Evolutionary conservation across 2,329 filamentous ascomycete genomes (phyloP), one percentile per base, ranked within the genome.

Genomic region (Septoria linicola): DNA sequence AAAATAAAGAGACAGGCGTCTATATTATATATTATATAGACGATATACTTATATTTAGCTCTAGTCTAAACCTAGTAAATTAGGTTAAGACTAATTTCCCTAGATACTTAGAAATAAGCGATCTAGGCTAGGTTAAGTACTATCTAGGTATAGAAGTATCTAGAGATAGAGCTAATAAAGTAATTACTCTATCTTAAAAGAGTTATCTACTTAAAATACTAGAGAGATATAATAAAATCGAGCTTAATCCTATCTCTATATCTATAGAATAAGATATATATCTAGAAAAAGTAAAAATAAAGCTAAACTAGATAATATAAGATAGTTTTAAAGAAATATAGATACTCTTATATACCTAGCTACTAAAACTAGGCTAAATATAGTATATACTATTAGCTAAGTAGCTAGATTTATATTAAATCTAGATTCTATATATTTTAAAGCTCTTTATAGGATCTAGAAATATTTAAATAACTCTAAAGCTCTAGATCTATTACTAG

Each of bases 41-140:
- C 14, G 19, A 51, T 41, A 51, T 51, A 19, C 17, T 51, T 20
- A 41, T 52, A 34, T 52, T 52, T 47, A 47, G 49, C 35, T 30
- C 36, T 46, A 52, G 19, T 46, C 23, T 41, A 27, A 27, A 8
- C 17, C 30, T 36, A 46, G 42, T 41, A 36, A 40, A 46, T 39
- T 20, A 41, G 35, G 25, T 52, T 41, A 52, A 46, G 42, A 13
- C 23, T 46, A 46, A 32, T 25, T 7, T 51, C 41, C 45, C 32
- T 40, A 45, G 41, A 45, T 2, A 44, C 19, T 13, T 51, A 49
- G 46, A 49, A 7, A 35, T 49, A 3, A 49, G 46, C 27, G 19
- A 49, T 42, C 25, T 49, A 42, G 46, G 46, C 17, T 21, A 20
- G 8, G 17, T 39, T 19, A 40, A 40, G 23, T 17, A 44, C 34